Percentiles rank a stretch among this genome's conserved stretches.
Conservation (phyloP, 1,139 yeast species). For the Geotrichum australiense region DNA sequence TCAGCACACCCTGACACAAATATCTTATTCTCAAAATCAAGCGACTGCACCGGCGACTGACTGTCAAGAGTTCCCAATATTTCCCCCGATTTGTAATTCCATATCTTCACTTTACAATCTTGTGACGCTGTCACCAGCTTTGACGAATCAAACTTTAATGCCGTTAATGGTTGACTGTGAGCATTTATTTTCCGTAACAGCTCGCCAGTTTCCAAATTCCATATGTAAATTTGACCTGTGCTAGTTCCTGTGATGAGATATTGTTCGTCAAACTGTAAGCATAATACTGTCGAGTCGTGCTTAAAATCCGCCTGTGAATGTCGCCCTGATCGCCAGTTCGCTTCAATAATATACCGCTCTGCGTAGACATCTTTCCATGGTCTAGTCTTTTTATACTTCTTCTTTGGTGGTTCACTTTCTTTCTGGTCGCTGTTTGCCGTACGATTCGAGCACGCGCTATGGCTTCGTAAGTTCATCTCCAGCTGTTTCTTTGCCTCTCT, state of each 20-base stretch:
- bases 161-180: slow-evolving; percentile 77
- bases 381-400: slow-evolving; percentile 40
- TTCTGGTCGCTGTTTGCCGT: background rate
- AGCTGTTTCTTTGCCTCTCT: slow-evolving; percentile 32
- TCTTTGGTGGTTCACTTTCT: slow-evolving; percentile 3
- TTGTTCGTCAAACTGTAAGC: slow-evolving; percentile 74
- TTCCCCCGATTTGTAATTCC: slow-evolving; percentile 94
- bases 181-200: slow-evolving; percentile 72
- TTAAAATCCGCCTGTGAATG: slow-evolving; percentile 57
- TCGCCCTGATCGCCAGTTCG: slow-evolving; percentile 87
- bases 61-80: slow-evolving; percentile 80
- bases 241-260: slow-evolving; percentile 84
- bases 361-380: slow-evolving; percentile 97
- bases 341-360: slow-evolving; percentile 83
- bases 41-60: slow-evolving; percentile 44
- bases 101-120: slow-evolving; percentile 85
- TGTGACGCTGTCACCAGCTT: slow-evolving; percentile 88
- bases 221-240: slow-evolving; percentile 79
- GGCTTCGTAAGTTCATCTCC: slow-evolving; percentile 23
- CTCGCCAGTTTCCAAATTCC: slow-evolving; percentile 80
- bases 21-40: slow-evolving; percentile 69
- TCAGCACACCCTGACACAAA: slow-evolving; percentile 95
- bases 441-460: background rate
- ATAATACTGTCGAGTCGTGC: slow-evolving; percentile 77
- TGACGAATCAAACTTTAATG: slow-evolving; percentile 77